Base-by-base conservation (phyloP, 2,329 filamentous ascomycete species). In the Dryadomyces sulphureus region DNA sequence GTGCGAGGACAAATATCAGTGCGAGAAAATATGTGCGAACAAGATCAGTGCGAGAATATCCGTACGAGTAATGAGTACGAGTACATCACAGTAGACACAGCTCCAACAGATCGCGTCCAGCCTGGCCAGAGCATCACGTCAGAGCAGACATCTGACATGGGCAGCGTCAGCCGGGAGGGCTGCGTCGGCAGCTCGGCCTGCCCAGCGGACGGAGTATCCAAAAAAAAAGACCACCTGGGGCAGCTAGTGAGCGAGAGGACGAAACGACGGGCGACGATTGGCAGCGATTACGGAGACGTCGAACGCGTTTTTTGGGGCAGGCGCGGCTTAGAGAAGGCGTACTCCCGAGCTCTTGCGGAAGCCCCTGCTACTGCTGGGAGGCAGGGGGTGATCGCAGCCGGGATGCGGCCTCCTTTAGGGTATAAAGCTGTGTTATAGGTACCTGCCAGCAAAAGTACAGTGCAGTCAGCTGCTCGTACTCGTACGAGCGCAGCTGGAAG, bases 211-310 rank as follows among this genome's bases (percentile, higher is more conserved):
- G 27, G 27, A 32, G 27, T 32, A 32, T 14, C 16, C 27, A 30
- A 14, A 30, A 32, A 25, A 32, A 21, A 9, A 42, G 20, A 25
- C 24, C 22, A 36, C 9, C n/a, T 19, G n/a, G n/a, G 17, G 11
- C 20, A 16, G n/a, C 20, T 39, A 35, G 27, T 40, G 38, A 19
- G n/a, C n/a, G n/a, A n/a, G n/a, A 27, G 20, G 34, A 20, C 41
- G 27, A 41, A 41, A 41, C 21, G 38, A 22, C 24, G 42, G 19
- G 22, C 36, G 24, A 30, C 47, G 36, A 49, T 49, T 42, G 48
- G 48, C 41, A 47, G 41, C 32, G 20, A 46, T 36, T 44, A 24
- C 41, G 30, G 41, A 35, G 41, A 7, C 35, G 14, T 43, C 41
- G 34, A 36, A 36, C 34, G 34, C 34, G 34, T 36, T 36, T 36